Base-by-base conservation (phyloP, 305 asterid genomes). In the Nicotiana rustica region DNA sequence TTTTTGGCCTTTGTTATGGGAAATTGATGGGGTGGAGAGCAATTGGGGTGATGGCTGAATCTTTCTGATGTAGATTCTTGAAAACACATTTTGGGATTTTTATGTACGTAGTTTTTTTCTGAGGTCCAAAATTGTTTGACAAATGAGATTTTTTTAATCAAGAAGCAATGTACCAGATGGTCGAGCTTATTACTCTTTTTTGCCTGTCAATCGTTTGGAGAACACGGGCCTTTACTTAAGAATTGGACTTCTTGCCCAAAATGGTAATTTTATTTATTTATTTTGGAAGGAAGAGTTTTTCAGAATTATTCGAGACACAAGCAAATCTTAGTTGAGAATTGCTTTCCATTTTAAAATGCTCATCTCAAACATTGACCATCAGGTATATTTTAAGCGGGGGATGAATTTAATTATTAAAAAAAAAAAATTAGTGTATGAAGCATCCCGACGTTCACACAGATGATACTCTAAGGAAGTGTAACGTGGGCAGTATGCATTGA, bases 111-210 rank as follows among this genome's bases (percentile, higher is more conserved):
- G 3, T 10, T 25, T 44, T 68, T 85, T 85, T 85, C 69, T 85
- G 82, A 78, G 84, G 86, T 84, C 86, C 82, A 65, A 75, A 75
- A 14, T 75, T 75, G 80, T 75, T 75, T 8, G 65, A 15, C 47
- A 31, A 31, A 31, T 29, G 9, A 15, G 17, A 47, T 75, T 52
- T 75, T 29, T 71, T 81, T n/a, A 56, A 68, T 55, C 55, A 44
- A 19, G 47, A 33, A 4, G 12, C 38, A 18, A 56, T n/a, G 13
- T 17, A 18, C 13, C 38, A 78, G 14, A 4, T 4, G 36, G 60
- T 67, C 29, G 64, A 41, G 67, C 9, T 67, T 36, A 18, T 71
- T 6, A 9, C 13, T 71, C 19, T 36, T 4, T 6, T 76, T 49
- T 14, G 8, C 56, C 33, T n/a, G 36, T 44, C 66, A 66, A n/a